A percentile compares a stretch with the other conserved stretches of the same genome.
Evolutionary conservation across 306 rosid genomes (phyloP).

Genomic region (Arachis stenosperma): DNA sequence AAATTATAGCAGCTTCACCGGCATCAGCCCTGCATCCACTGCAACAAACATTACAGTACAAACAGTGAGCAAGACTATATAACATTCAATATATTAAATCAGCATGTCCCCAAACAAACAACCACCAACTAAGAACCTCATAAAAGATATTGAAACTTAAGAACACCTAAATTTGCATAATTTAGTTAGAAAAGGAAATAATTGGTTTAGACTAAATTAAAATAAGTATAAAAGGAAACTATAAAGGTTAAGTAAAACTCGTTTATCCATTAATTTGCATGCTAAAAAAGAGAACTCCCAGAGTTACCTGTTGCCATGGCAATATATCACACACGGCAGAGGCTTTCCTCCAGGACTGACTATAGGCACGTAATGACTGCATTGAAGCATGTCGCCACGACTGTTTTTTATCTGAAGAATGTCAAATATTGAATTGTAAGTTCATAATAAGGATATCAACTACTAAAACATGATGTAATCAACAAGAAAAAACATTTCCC

Average conservation of each 20-base stretch:
- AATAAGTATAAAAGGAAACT: background rate
- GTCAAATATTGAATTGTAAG: constrained; percentile 28
- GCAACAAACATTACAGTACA: constrained; percentile 42
- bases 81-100: constrained; percentile 8
- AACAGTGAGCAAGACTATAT: constrained; percentile 41
- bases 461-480: background rate
- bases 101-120: constrained; percentile 7
- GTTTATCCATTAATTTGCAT: constrained; percentile 19
- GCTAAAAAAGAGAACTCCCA: background rate
- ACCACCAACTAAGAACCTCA: constrained; percentile 16
- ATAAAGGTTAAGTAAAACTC: constrained; percentile 5
- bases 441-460: constrained; percentile 11
- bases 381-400: constrained; percentile 82
- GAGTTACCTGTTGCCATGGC: constrained; percentile 95
- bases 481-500: constrained; percentile 2
- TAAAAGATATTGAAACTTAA: constrained; percentile 2
- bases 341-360: constrained; percentile 89
- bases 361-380: constrained; percentile 91
- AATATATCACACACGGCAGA: constrained; percentile 93
- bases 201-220: constrained; percentile 3
- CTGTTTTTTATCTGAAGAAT: constrained; percentile 81
- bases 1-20: constrained; percentile 90
- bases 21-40: constrained; percentile 99
- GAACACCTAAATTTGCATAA: constrained; percentile 1
- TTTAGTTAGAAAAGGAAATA: background rate